phyloP scores from a whole-genome alignment of 192 early-diverging fungal genomes.

The Thoreauomyces humboldtii region DNA sequence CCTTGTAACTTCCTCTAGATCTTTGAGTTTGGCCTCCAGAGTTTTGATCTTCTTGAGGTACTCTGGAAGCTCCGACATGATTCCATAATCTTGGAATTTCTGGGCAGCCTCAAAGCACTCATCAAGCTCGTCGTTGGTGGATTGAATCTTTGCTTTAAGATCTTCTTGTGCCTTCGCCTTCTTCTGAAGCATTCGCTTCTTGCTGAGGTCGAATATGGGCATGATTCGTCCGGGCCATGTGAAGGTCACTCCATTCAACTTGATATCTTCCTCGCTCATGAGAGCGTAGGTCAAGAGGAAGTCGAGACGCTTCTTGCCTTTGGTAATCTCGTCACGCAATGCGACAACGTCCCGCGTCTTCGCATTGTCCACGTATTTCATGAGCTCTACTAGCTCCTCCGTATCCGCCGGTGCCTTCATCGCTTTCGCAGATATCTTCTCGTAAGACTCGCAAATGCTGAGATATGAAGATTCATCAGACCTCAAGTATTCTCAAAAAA shows the following conservation, averaged over 20 bases:
- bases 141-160: constrained; percentile 54
- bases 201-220: constrained; percentile 61
- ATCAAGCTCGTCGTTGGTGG: constrained; percentile 53
- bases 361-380: constrained; percentile 58
- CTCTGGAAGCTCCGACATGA: constrained; percentile 59
- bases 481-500: no score
- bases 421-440: constrained; percentile 56
- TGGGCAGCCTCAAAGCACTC: constrained; percentile 54
- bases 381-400: constrained; percentile 58
- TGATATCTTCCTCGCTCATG: constrained; percentile 61
- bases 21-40: constrained; percentile 47
- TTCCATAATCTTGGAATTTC: constrained; percentile 61
- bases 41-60: constrained; percentile 59
- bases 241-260: constrained; percentile 62
- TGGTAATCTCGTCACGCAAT: constrained; percentile 50
- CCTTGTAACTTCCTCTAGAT: constrained; percentile 41
- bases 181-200: constrained; percentile 62
- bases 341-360: constrained; percentile 48
- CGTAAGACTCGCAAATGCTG: constrained; percentile 60
- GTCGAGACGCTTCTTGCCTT: constrained; percentile 55
- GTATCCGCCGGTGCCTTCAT: constrained; percentile 60
- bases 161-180: constrained; percentile 64
- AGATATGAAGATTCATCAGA: neutral
- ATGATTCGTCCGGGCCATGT: constrained; percentile 64
- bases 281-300: constrained; percentile 58